Percentiles rank a stretch among this genome's conserved stretches.
Conservation (phyloP, 345 rosid species). For the Bruguiera sexangula region DNA sequence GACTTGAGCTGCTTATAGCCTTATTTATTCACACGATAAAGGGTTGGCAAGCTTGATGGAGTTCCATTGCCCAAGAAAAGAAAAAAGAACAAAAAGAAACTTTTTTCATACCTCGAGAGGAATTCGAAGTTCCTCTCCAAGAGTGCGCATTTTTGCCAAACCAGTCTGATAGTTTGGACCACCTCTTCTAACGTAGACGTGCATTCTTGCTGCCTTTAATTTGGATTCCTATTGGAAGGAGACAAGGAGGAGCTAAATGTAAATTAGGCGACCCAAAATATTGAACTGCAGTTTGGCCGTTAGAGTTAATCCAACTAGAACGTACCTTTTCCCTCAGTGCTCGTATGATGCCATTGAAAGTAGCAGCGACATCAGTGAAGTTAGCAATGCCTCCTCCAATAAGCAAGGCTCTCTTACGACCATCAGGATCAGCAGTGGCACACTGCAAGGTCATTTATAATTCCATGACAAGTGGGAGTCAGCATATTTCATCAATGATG, state of each 20-base stretch:
- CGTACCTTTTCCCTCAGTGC: constrained; percentile 88
- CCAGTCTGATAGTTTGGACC: constrained; percentile 95
- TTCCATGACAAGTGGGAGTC: constrained; percentile 2
- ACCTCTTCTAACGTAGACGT: constrained; percentile 90
- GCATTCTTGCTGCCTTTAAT: constrained; percentile 89
- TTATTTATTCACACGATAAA: not conserved
- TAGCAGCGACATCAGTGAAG: constrained; percentile 94
- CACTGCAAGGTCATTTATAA: constrained; percentile 45
- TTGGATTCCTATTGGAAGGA: constrained; percentile 56
- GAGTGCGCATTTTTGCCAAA: constrained; percentile 71
- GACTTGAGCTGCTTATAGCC: not conserved
- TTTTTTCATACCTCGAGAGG: constrained; percentile 66
- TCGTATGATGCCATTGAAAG: constrained; percentile 86
- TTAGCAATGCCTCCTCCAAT: constrained; percentile 99
- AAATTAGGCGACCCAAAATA: not conserved
- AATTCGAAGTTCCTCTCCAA: constrained; percentile 80
- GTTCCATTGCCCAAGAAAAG: not conserved
- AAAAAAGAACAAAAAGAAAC: not conserved
- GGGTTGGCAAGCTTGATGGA: not conserved
- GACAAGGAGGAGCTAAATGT: not conserved
- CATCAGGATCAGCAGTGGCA: constrained; percentile 89
- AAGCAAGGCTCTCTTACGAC: constrained; percentile 84
- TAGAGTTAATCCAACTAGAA: not conserved
- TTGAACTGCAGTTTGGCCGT: not conserved
- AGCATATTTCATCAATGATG: not conserved